Conservation (phyloP, 1,139 yeast species). For the Debaryomycetaceae sp. region DNA sequence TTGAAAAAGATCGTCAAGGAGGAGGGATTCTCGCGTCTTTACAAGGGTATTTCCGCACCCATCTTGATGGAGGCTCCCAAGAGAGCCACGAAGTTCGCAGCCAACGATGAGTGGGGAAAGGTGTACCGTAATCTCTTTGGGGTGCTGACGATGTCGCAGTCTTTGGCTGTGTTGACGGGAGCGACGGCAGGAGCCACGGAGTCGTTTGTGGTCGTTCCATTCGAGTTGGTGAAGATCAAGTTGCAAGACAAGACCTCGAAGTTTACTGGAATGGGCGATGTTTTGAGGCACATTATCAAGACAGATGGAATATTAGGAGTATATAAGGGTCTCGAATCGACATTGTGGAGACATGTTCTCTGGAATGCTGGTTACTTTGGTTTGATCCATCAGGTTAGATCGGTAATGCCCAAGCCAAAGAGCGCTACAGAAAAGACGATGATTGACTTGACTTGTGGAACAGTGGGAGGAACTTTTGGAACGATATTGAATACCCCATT, state of each 20-base stretch:
- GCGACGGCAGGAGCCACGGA: constrained; percentile 99
- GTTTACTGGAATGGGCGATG: constrained; percentile 85
- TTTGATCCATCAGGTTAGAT: constrained; percentile 81
- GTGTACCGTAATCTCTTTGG: constrained; percentile 74
- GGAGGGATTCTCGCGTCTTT: constrained; percentile 82
- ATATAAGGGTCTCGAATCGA: constrained; percentile 94
- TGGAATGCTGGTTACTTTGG: constrained; percentile 99
- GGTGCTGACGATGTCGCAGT: constrained; percentile 67
- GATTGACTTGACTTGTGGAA: constrained; percentile 87
- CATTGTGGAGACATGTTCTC: constrained; percentile 91
- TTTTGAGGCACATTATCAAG: constrained; percentile 66
- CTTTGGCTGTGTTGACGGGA: constrained; percentile 86
- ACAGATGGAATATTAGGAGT: constrained; percentile 78
- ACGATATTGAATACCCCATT: constrained; percentile 92
- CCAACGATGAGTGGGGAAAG: constrained; percentile 96
- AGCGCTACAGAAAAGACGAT: constrained; percentile 67
- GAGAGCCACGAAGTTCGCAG: constrained; percentile 96
- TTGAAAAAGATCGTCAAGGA: constrained; percentile 74
- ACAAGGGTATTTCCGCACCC: constrained; percentile 94
- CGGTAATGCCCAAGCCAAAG: constrained; percentile 73
- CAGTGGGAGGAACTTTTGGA: constrained; percentile 96
- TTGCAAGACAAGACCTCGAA: constrained; percentile 84
- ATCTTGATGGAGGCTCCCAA: constrained; percentile 99
- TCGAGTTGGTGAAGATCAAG: constrained; percentile 83
- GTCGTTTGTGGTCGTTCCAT: constrained; percentile 94